Base-by-base conservation (phyloP, 257 asterid genomes). In the Salvia miltiorrhiza region DNA sequence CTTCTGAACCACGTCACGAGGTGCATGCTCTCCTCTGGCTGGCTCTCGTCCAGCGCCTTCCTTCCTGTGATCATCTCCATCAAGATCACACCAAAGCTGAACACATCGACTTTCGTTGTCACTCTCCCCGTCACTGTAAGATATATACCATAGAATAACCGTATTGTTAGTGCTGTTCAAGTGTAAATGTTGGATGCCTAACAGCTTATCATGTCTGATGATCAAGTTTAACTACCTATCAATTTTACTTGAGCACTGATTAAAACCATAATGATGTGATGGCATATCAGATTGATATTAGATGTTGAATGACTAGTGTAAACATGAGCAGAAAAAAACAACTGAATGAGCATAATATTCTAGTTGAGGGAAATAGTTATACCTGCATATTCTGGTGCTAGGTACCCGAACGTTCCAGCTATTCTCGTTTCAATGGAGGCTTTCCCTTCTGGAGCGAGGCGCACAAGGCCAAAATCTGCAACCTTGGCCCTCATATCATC, bases 311-410 rank as follows among this genome's bases (percentile, higher is more conserved):
- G n/a, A n/a, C n/a, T n/a, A n/a, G n/a, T n/a, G n/a, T n/a, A n/a
- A n/a, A n/a, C n/a, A n/a, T n/a, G n/a, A n/a, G n/a, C n/a, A n/a
- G n/a, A n/a, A n/a, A n/a, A n/a, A n/a, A n/a, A n/a, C n/a, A n/a
- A n/a, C n/a, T n/a, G n/a, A n/a, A n/a, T n/a, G 19, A 39, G 37
- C 50, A 67, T 8, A 3, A 2, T 1, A 19, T 45, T 19, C 21
- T 5, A 55, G 48, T 20, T 43, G n/a, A 40, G 7, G 44, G 64
- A 17, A 37, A 60, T 33, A 35, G 19, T 56, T 7, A 12, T 78
- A 93, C 97, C 97, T 80, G 98, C 98, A 81, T 93, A 93, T 81
- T 93, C 98, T 0, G 98, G 98, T 26, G 98, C 98, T 16, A 93
- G 81, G 80, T 93, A 90, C 52, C 98, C 98, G 19, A 93, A 93